These are phyloP conservation scores for Tylopilus felleus DNA, from an alignment of 768 basidiomycete species.

Conservation along the genomic window DNA sequence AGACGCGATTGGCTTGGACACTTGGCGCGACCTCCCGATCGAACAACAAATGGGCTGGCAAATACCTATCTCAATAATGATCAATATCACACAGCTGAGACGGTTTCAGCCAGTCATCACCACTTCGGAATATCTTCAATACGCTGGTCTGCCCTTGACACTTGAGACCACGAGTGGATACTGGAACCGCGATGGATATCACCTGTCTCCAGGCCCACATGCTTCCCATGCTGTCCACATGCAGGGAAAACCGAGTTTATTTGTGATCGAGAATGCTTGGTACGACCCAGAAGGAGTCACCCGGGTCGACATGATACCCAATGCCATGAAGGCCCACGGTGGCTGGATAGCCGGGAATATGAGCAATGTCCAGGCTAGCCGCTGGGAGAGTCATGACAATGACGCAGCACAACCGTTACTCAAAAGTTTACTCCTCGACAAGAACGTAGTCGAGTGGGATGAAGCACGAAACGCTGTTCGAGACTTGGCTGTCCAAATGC, in stretches of 20 bases:
- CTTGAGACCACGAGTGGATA: conserved; percentile 37
- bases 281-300: conserved; percentile 36
- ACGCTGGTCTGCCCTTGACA: conserved; percentile 30
- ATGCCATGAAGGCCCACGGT: conserved; percentile 24
- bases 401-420: conserved; percentile 13
- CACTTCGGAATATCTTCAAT: conserved; percentile 38
- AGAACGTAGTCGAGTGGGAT: conserved; percentile 27
- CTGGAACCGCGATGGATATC: conserved; percentile 34
- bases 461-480: conserved; percentile 25
- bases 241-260: conserved; percentile 21
- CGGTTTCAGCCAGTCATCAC: conserved; percentile 34
- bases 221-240: conserved; percentile 15
- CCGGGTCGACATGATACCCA: conserved; percentile 36
- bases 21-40: conserved; percentile 37
- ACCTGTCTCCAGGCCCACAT: conserved; percentile 16
- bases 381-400: conserved; percentile 10
- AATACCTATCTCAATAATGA: conserved; percentile 35
- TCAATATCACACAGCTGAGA: conserved; percentile 39
- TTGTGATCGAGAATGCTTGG: conserved; percentile 37
- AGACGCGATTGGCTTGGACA: conserved; percentile 37
- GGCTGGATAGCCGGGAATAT: conserved; percentile 19
- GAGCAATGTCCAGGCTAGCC: conserved; percentile 12
- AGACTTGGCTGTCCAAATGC: conserved; percentile 17
- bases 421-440: conserved; percentile 20
- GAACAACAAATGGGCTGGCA: conserved; percentile 33